phyloP scores from a whole-genome alignment of 2,329 filamentous ascomycete species.

The Aspergillus fumigatiaffinis region DNA sequence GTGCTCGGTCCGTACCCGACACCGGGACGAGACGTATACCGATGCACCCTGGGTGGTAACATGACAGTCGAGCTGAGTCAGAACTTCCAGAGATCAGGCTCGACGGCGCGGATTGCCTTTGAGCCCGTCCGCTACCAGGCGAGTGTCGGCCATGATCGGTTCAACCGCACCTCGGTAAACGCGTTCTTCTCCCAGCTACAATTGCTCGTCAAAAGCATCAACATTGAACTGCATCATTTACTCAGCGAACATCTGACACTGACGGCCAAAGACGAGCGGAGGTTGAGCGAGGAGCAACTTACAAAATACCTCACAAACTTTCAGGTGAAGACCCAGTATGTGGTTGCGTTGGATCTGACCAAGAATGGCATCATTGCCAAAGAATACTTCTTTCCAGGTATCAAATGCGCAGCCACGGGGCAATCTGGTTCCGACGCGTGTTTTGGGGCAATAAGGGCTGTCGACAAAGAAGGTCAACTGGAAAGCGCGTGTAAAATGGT shows the following conservation, averaged over 20 bases:
- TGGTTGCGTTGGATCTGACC: not conserved
- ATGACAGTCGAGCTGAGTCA: not conserved
- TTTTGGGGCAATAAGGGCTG: not conserved
- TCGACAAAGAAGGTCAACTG: not conserved
- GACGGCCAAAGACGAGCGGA: not conserved
- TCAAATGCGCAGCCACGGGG: not conserved
- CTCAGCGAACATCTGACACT: not conserved
- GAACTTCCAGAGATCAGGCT: not conserved
- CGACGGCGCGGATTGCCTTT: not conserved
- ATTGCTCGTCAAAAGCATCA: not conserved
- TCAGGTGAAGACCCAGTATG: not conserved
- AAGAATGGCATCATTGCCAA: not conserved
- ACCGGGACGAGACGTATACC: not conserved
- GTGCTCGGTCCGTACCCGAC: conserved; percentile 1
- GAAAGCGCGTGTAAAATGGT: not conserved
- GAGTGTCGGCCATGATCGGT: not conserved
- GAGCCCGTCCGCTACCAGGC: not conserved
- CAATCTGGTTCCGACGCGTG: not conserved
- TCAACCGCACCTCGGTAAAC: not conserved
- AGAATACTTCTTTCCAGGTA: not conserved
- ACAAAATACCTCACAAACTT: not conserved
- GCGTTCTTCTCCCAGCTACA: not conserved
- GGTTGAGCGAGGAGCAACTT: not conserved
- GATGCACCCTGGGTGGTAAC: not conserved
- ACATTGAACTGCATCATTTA: not conserved